phyloP scores from a whole-genome alignment of 2,329 filamentous ascomycete species.

The Xylaria polymorpha region DNA sequence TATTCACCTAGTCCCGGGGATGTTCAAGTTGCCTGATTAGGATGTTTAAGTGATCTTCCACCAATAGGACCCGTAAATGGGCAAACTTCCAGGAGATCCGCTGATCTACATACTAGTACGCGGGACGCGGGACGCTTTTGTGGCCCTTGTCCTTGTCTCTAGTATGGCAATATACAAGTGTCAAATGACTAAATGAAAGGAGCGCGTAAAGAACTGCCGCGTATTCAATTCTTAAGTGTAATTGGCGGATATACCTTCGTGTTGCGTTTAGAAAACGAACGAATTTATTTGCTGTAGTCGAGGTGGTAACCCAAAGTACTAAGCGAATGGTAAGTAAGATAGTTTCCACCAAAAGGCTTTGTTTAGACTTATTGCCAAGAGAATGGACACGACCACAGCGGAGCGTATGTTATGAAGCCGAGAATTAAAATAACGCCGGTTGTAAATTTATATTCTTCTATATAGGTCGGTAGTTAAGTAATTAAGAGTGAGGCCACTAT shows the following conservation, averaged over 20 bases:
- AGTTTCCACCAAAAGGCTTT: constrained; percentile 12
- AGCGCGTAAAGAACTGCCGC: not conserved
- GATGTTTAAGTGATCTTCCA: constrained; percentile 25
- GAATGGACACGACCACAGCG: not conserved
- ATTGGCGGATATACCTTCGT: not conserved
- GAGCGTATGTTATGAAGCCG: not conserved
- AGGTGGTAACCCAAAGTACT: not conserved
- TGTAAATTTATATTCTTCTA: not conserved
- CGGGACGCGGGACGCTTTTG: not conserved
- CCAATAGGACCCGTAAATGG: constrained; percentile 15
- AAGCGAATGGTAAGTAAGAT: constrained; percentile 1
- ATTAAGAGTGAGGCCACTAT: not conserved
- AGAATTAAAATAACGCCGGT: not conserved
- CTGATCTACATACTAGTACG: constrained; percentile 5
- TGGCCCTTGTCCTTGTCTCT: not conserved
- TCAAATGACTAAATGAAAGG: constrained; percentile 8
- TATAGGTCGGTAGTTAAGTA: not conserved
- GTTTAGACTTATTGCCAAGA: not conserved
- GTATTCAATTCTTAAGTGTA: not conserved
- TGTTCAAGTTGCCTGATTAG: constrained; percentile 19
- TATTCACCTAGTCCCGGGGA: not conserved
- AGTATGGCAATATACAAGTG: constrained; percentile 14
- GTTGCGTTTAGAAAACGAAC: not conserved
- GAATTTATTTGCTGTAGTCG: not conserved
- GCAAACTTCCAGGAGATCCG: not conserved